Conservation (phyloP, 768 basidiomycete genomes). For the Mycena alexandri region DNA sequence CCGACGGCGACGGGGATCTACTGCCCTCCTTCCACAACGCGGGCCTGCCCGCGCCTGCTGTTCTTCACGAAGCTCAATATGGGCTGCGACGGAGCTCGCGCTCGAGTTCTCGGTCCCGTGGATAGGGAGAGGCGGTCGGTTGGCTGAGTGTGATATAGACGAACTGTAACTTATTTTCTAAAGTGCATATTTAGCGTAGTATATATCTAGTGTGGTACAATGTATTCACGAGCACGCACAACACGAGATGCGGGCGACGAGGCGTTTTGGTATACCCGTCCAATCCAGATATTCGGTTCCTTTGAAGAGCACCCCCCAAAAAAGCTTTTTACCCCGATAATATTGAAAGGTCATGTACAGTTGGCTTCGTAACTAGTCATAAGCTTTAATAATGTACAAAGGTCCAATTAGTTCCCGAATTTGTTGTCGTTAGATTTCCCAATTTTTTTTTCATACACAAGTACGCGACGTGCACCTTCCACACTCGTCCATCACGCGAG, state of each 20-base stretch:
- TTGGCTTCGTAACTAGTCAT: slow-evolving; percentile 7
- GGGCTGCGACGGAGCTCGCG: slow-evolving; percentile 30
- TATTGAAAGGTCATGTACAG: slow-evolving; percentile 4
- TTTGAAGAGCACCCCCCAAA: no score
- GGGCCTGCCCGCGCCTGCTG: slow-evolving; percentile 7
- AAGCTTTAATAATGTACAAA: background rate
- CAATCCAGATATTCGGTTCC: no score
- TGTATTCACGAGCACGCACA: background rate
- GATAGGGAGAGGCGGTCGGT: background rate
- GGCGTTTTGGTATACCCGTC: background rate
- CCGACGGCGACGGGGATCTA: slow-evolving; percentile 1
- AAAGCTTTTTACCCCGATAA: no score
- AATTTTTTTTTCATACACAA: slow-evolving; percentile 24
- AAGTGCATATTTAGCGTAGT: slow-evolving; percentile 24
- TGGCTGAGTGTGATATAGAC: background rate
- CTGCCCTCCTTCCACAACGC: slow-evolving; percentile 3
- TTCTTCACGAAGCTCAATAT: slow-evolving; percentile 25
- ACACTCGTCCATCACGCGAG: slow-evolving; percentile 33
- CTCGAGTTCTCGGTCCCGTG: slow-evolving; percentile 33
- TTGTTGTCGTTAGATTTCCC: background rate
- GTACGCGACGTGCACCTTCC: slow-evolving; percentile 37
- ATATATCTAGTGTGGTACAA: slow-evolving; percentile 1
- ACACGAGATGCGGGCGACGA: background rate
- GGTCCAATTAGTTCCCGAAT: background rate
- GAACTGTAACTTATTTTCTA: slow-evolving; percentile 33